phyloP scores from a whole-genome alignment of 495 filamentous ascomycete species.

The Entonaema liquescens region DNA sequence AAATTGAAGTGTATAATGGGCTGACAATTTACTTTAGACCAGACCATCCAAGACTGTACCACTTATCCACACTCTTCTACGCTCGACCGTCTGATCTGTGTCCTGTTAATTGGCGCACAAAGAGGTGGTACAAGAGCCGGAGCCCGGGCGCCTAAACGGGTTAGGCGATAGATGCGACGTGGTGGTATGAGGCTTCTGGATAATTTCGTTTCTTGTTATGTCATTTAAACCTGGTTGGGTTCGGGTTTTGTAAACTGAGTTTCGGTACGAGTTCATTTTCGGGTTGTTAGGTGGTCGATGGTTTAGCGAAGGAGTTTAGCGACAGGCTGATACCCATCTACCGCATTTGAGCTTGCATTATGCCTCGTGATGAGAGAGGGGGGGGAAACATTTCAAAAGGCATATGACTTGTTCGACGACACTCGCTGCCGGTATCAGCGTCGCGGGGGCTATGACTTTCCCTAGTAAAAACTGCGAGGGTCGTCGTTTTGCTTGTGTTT shows the following conservation, averaged over 20 bases:
- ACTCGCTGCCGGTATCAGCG: conserved; percentile 42
- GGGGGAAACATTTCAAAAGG: conserved; percentile 26
- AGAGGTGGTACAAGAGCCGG: conserved; percentile 36
- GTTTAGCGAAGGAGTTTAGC: conserved; percentile 44
- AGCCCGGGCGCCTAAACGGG: conserved; percentile 45
- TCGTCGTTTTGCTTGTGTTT: conserved; percentile 31
- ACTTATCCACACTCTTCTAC: conserved; percentile 22
- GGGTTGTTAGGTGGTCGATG: conserved; percentile 48
- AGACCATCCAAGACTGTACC: conserved; percentile 15
- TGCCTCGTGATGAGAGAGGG: conserved; percentile 33
- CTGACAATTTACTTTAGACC: conserved; percentile 27
- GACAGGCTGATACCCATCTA: conserved; percentile 45
- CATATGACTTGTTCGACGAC: conserved; percentile 41
- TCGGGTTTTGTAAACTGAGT: conserved; percentile 5
- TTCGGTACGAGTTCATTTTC: conserved; percentile 41
- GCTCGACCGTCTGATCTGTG: conserved; percentile 35
- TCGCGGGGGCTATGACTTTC: conserved; percentile 28
- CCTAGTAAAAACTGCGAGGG: conserved; percentile 23
- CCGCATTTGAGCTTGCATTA: conserved; percentile 43
- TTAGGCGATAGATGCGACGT: conserved; percentile 27
- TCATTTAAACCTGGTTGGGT: conserved; percentile 26
- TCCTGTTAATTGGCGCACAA: conserved; percentile 29
- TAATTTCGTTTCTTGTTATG: conserved; percentile 42
- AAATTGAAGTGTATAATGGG: conserved; percentile 1
- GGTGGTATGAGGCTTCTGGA: conserved; percentile 2